Evolutionary conservation across 2,329 filamentous ascomycete species (phyloP).

Genomic region (Epichloe sp.): DNA sequence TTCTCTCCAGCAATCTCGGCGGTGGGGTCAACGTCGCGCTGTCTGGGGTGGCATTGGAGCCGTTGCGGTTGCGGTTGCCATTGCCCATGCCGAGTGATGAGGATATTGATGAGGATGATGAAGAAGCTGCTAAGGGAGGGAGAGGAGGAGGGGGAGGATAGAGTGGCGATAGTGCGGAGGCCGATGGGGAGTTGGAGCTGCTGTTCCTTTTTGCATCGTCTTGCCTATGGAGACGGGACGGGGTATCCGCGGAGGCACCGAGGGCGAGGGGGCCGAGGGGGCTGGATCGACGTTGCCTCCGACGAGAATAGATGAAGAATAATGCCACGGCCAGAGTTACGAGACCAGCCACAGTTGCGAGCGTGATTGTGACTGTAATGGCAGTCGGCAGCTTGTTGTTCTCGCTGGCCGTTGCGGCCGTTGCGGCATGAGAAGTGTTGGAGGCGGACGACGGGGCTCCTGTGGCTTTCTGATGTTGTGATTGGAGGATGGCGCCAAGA

Average conservation of each 20-base stretch:
- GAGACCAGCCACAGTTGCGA: neutral
- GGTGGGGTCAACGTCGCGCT: conserved; percentile 1
- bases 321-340: neutral
- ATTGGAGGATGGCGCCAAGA: neutral
- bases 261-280: neutral
- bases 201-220: neutral
- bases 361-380: neutral
- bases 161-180: neutral
- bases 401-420: neutral
- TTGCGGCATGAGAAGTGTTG: neutral
- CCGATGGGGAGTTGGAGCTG: neutral
- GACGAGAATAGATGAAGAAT: neutral
- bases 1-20: conserved; percentile 3
- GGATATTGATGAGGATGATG: neutral
- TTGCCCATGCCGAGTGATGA: neutral
- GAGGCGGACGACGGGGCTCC: neutral
- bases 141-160: neutral
- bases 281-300: neutral
- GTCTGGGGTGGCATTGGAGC: neutral
- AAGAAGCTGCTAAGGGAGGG: neutral
- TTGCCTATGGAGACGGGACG: neutral
- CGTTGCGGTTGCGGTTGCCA: neutral
- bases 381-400: neutral
- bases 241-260: neutral
- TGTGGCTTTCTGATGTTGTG: neutral